Evolutionary conservation across 2,329 filamentous ascomycete species (phyloP).

Genomic region (Venturia asperata): DNA sequence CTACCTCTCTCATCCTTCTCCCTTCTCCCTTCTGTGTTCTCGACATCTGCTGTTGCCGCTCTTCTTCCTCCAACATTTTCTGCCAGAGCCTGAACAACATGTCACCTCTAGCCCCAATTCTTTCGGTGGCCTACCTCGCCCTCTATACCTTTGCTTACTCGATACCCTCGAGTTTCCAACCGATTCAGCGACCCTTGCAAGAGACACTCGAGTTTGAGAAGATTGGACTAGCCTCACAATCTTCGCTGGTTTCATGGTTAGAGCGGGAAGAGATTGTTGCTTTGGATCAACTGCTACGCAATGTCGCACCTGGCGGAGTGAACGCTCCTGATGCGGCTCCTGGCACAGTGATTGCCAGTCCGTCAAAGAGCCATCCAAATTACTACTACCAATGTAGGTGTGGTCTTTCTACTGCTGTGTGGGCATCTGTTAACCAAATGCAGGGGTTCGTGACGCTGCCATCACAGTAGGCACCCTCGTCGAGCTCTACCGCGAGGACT

Average conservation of each 20-base stretch:
- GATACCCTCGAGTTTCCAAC: slow-evolving; percentile 26
- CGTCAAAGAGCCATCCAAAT: slow-evolving; percentile 34
- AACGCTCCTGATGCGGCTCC: slow-evolving; percentile 32
- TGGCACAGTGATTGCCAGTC: slow-evolving; percentile 39
- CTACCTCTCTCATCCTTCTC: background rate
- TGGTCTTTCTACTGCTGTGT: background rate
- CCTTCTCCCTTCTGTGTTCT: background rate
- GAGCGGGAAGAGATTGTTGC: slow-evolving; percentile 31
- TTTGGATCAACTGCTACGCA: slow-evolving; percentile 35
- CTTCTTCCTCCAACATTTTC: background rate
- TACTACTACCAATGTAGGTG: slow-evolving; percentile 40
- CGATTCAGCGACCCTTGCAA: slow-evolving; percentile 8
- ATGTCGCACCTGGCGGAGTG: slow-evolving; percentile 37
- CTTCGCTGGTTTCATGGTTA: slow-evolving; percentile 32
- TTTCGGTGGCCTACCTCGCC: slow-evolving; percentile 23
- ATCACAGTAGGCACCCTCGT: slow-evolving; percentile 38
- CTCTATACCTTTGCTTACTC: slow-evolving; percentile 27
- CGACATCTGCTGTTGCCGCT: background rate
- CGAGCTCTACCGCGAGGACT: slow-evolving; percentile 32
- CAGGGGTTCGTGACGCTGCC: slow-evolving; percentile 39
- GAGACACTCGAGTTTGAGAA: background rate
- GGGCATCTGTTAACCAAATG: slow-evolving; percentile 5
- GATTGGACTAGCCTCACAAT: slow-evolving; percentile 10
- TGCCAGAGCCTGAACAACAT: slow-evolving; percentile 12
- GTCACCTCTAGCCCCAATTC: slow-evolving; percentile 20